Conservation (phyloP, 129 eudicot species). For the carrot (Daucus carota) region DH1_v3.0 NC_030383.2:44890001-44890500, state of each 20-base stretch:
- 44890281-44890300: not conserved
- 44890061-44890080: not conserved
- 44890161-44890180: slow-evolving; percentile 87
- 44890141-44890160: slow-evolving; percentile 67
- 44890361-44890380: not conserved
- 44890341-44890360: not conserved
- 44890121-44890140: not conserved
- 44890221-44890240: slow-evolving; percentile 99
- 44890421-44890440: slow-evolving; percentile 96
- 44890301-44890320: not conserved
- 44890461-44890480: slow-evolving; percentile 75
- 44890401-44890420: slow-evolving; percentile 99
- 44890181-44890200: slow-evolving; percentile 82
- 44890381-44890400: slow-evolving; percentile 63
- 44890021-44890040: slow-evolving; percentile 92
- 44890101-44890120: not conserved
- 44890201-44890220: slow-evolving; percentile 76
- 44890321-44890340: not conserved
- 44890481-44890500: not conserved
- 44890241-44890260: slow-evolving; percentile 89
- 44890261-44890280: slow-evolving; percentile 26
- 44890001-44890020: slow-evolving; percentile 83
- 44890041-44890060: slow-evolving; percentile 39
- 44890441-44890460: slow-evolving; percentile 88
- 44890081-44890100: not conserved